phyloP scores from a whole-genome alignment of 306 rosid genomes.

The Quercus wislizeni region DNA sequence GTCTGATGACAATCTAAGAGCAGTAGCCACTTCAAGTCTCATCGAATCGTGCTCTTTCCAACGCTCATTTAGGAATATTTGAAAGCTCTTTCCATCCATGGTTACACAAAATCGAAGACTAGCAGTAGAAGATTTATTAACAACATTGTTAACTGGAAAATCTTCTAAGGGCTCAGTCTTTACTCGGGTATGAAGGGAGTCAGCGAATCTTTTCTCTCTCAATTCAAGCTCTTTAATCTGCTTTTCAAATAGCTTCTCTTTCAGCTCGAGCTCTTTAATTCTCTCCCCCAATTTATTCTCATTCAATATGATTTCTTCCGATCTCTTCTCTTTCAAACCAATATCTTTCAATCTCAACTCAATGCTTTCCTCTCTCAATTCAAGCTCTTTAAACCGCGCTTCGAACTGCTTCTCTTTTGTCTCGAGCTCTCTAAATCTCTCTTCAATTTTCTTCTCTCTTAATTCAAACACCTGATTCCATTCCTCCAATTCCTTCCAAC shows the following conservation, averaged over 20 bases:
- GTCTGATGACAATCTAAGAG: constrained; percentile 31
- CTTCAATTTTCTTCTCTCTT: constrained; percentile 15
- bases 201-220: constrained; percentile 2
- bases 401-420: neutral
- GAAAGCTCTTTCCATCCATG: constrained; percentile 26
- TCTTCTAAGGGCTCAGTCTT: too few relatives aligned
- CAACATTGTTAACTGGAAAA: too few relatives aligned
- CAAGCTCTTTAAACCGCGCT: too few relatives aligned
- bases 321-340: neutral
- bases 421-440: constrained; percentile 15
- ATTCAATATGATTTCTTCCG: neutral
- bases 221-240: neutral
- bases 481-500: constrained; percentile 17
- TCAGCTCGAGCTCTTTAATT: too few relatives aligned
- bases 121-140: too few relatives aligned
- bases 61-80: constrained; percentile 25
- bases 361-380: too few relatives aligned
- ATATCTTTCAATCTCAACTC: too few relatives aligned
- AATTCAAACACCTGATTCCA: constrained; percentile 2
- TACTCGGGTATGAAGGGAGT: neutral
- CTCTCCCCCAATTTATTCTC: too few relatives aligned
- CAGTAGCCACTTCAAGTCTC: constrained; percentile 5
- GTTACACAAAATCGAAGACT: too few relatives aligned
- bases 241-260: too few relatives aligned
- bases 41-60: constrained; percentile 28